Evolutionary conservation across 2,329 filamentous ascomycete species (phyloP), one percentile per base, ranked within the genome.

Genomic region (Fusarium sp.): DNA sequence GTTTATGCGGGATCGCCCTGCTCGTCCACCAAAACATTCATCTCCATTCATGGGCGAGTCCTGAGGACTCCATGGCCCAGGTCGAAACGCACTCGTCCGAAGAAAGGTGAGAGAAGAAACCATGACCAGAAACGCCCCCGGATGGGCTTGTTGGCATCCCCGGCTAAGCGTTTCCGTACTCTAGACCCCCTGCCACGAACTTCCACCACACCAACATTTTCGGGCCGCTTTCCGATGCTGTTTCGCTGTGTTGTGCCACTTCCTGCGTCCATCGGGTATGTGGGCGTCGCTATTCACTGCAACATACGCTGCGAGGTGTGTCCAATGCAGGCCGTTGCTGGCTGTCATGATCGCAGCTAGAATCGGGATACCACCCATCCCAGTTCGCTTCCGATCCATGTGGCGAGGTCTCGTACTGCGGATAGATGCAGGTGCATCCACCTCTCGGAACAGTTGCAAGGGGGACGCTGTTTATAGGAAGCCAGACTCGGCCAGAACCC

Each of bases 401-500:
- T 51, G 47, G n/a, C 40, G 37, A 62, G 50, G 37, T 39, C 44
- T 66, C 41, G 62, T 41, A 41, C 46, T 43, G 50, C 60, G 39
- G 34, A 54, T 61, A 46, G 53, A 52, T 50, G 58, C 56, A 52
- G 47, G 39, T 41, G 57, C 53, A 62, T 65, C 41, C 30, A 41
- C 70, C 44, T 52, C 57, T 68, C 54, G 28, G 46, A 60, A 52
- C 27, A 64, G 47, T 52, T 46, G 53, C 55, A 68, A 53, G 50
- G 44, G 56, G 60, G 37, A n/a, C 39, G 43, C 39, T 59, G 63
- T 56, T 85, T 82, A 89, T 68, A 89, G 84, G 79, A 89, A 89
- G 73, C 87, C 87, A 68, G 87, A 89, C 78, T 89, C 87, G 73
- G 87, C 87, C 74, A 89, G 79, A 62, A 89, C 87, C 81, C 87